Conservation (phyloP, 495 filamentous ascomycete species). For the Sphaerosporella brunnea region DNA sequence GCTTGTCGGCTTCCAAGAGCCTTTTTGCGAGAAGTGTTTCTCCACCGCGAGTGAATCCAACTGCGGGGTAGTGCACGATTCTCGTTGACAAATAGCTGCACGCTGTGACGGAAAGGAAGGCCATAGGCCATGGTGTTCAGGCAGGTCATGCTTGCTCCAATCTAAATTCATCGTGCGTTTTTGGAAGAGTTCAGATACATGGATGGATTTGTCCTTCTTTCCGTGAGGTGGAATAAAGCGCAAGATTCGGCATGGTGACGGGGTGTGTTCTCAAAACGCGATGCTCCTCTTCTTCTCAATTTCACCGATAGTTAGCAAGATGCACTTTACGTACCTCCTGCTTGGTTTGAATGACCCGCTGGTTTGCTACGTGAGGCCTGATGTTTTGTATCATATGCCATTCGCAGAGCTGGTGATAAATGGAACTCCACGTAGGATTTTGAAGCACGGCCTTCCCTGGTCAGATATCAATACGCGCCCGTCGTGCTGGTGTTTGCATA, state of each 20-base stretch:
- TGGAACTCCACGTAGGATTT: not conserved
- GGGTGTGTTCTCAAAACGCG: not conserved
- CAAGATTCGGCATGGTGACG: not conserved
- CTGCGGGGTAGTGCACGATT: not conserved
- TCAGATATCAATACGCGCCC: constrained; percentile 3
- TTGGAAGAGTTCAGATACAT: not conserved
- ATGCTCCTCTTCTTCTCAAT: not conserved
- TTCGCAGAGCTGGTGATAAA: constrained; percentile 3
- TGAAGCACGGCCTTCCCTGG: not conserved
- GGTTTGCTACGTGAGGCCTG: not conserved
- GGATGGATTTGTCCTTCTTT: not conserved
- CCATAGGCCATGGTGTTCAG: not conserved
- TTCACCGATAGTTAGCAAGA: not conserved
- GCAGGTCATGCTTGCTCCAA: not conserved
- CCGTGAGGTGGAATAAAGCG: not conserved
- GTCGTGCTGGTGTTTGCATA: not conserved
- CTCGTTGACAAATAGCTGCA: not conserved
- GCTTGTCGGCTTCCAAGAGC: not conserved
- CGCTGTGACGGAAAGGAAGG: not conserved
- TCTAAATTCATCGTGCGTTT: not conserved
- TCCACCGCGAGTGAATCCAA: not conserved
- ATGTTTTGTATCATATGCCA: constrained; percentile 1
- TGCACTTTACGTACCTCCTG: not conserved
- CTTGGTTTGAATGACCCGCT: not conserved
- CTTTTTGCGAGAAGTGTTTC: not conserved